These are phyloP conservation scores for Monosporascus sp. DNA, from an alignment of 2,329 filamentous ascomycete genomes.

Conservation along the genomic window DNA sequence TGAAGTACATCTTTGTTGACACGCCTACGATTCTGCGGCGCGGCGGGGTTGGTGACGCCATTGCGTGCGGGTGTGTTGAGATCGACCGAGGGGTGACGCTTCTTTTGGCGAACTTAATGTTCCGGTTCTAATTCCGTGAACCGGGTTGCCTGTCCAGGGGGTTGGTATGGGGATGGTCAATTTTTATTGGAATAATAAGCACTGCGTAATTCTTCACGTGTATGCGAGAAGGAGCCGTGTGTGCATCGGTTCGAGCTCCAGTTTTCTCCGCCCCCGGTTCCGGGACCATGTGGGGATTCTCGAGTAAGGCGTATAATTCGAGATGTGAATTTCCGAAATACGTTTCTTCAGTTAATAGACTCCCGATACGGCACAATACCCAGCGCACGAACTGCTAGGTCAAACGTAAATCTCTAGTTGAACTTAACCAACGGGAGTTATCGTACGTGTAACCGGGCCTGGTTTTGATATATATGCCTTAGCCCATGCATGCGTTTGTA, in stretches of 20 bases:
- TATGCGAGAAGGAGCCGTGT: not conserved
- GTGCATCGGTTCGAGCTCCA: not conserved
- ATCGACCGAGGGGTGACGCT: not conserved
- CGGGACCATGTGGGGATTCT: not conserved
- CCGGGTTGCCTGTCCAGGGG: not conserved
- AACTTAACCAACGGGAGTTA: too few species aligned
- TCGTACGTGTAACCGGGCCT: too few species aligned
- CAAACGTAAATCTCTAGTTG: too few species aligned
- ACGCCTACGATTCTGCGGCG: conserved; percentile 64
- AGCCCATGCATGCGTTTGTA: too few species aligned
- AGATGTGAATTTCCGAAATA: not conserved
- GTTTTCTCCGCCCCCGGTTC: not conserved
- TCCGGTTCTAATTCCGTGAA: too few species aligned
- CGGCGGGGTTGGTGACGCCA: conserved; percentile 21
- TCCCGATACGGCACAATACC: too few species aligned
- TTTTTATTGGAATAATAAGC: too few species aligned
- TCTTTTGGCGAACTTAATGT: not conserved
- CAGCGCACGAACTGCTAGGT: too few species aligned
- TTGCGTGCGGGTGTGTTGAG: conserved; percentile 2
- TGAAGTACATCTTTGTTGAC: conserved; percentile 78
- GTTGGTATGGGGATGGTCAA: too few species aligned
- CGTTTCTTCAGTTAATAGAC: too few species aligned
- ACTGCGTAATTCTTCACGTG: not conserved
- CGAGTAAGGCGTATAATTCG: not conserved
- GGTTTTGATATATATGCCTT: too few species aligned